Percentiles rank a stretch among this genome's conserved stretches.
Evolutionary conservation across 495 filamentous ascomycete genomes (phyloP).

Genomic region (Geoglossum glabrum): DNA sequence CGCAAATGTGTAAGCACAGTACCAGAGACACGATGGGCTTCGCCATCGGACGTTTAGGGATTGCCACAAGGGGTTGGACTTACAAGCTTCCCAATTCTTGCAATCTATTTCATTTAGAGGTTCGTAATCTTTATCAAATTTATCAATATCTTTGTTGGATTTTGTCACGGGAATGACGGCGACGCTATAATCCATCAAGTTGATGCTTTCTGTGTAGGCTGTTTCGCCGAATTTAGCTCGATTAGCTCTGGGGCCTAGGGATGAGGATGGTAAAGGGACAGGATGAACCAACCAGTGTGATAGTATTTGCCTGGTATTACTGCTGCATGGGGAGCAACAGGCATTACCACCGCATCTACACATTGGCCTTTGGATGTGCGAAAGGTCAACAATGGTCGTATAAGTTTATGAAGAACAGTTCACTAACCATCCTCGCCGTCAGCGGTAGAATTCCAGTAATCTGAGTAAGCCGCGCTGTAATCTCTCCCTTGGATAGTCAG

Average conservation of each 20-base stretch:
- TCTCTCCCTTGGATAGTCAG: slow-evolving; percentile 37
- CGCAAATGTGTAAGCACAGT: background rate
- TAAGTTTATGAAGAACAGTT: background rate
- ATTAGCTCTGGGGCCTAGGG: background rate
- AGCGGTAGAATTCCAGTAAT: slow-evolving; percentile 46
- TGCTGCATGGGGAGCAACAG: slow-evolving; percentile 25
- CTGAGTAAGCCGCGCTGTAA: slow-evolving; percentile 42
- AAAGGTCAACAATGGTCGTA: slow-evolving; percentile 12
- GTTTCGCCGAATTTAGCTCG: background rate
- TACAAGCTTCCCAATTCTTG: slow-evolving; percentile 28
- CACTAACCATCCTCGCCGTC: background rate
- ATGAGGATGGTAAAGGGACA: background rate
- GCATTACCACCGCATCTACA: slow-evolving; percentile 32
- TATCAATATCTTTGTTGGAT: slow-evolving; percentile 33
- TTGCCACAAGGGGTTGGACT: slow-evolving; percentile 16
- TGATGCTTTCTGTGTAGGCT: slow-evolving; percentile 30
- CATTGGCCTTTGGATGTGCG: slow-evolving; percentile 32
- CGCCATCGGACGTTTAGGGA: background rate
- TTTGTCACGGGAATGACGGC: slow-evolving; percentile 37
- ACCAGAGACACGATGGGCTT: too few relatives aligned
- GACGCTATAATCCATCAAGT: slow-evolving; percentile 36
- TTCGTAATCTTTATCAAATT: slow-evolving; percentile 18
- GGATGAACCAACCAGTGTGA: slow-evolving; percentile 18
- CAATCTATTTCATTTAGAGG: slow-evolving; percentile 24
- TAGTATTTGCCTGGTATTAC: slow-evolving; percentile 27